Base-by-base conservation (phyloP, 2,329 filamentous ascomycete genomes). In the Colletotrichum sp. region DNA sequence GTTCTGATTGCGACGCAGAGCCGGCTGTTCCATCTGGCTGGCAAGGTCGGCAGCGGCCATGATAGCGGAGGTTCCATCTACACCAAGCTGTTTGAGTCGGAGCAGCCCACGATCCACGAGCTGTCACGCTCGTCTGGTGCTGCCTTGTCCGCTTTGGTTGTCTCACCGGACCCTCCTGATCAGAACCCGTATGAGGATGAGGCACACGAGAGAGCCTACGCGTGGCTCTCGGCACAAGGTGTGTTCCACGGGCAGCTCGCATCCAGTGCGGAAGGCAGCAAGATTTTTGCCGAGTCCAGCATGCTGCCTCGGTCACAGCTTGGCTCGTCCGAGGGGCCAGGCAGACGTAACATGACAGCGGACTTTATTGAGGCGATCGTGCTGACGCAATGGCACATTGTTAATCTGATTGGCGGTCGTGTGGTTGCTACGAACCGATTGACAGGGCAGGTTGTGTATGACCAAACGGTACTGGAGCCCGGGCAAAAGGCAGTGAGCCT, bases 321-420 rank as follows among this genome's bases (percentile, higher is more conserved):
- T 56, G 75, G 61, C 18, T 69, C 72, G 7, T 71, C 74, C 14
- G 72, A 67, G 30, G 55, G 59, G 26, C 62, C 71, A 58, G 90
- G 90, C 76, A 93, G 93, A 28, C 91, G 89, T 76, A 93, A 92
- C 76, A 84, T 92, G 43, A 89, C 92, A 0, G 90, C 94, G 69
- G 95, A 97, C 75, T 89, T 91, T 2, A 93, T 98, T 52, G 92
- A 93, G 55, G 95, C 95, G 1, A 93, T 98, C 82, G 92, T 94
- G 0, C 87, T 99, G 77, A 98, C 96, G 7, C 96, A 98, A 81
- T 99, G 97, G 94, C 97, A 99, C 82, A 92, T 98, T 65, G 85
- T 99, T 26, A 92, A 93, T 77, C 88, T 99, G 0, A 91, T 98
- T 2, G 96, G 97, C 74, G 94, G 93, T 4, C 91, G 95, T 32